These are phyloP conservation scores for Ceratobasidium sp. DNA, from an alignment of 1,284 basidiomycete genomes.

Conservation along the genomic window DNA sequence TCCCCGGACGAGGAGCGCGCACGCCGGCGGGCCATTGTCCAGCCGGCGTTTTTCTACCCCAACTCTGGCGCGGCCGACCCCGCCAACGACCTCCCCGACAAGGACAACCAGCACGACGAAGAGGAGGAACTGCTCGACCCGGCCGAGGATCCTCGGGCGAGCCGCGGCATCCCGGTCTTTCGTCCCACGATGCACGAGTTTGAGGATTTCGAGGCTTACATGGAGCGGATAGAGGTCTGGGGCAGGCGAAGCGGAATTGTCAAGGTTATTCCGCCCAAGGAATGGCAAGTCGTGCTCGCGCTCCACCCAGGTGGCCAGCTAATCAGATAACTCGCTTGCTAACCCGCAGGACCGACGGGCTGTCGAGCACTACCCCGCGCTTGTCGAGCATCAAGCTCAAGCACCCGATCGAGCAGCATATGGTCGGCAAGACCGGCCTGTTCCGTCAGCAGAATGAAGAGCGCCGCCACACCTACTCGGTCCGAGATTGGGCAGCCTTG, in stretches of 20 bases:
- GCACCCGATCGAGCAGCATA: slow-evolving; percentile 89
- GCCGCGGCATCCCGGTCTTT: slow-evolving; percentile 92
- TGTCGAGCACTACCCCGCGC: slow-evolving; percentile 72
- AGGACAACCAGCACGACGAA: slow-evolving; percentile 54
- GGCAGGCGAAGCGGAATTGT: slow-evolving; percentile 88
- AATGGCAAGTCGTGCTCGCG: slow-evolving; percentile 70
- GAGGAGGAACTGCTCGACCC: slow-evolving; percentile 69
- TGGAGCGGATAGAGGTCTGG: slow-evolving; percentile 86
- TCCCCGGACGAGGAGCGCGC: slow-evolving; percentile 23
- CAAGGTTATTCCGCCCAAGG: slow-evolving; percentile 90
- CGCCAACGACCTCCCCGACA: slow-evolving; percentile 54
- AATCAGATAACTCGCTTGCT: background rate
- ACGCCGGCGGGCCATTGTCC: slow-evolving; percentile 50
- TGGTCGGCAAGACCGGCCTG: slow-evolving; percentile 83
- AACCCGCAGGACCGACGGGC: slow-evolving; percentile 67
- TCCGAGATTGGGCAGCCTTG: slow-evolving; percentile 88
- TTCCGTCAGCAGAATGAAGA: slow-evolving; percentile 93
- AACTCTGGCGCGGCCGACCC: slow-evolving; percentile 50
- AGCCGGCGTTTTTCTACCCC: slow-evolving; percentile 81
- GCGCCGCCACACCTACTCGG: slow-evolving; percentile 80
- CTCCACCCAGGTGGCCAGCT: slow-evolving; percentile 7
- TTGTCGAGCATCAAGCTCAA: slow-evolving; percentile 76
- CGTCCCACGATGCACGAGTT: slow-evolving; percentile 90
- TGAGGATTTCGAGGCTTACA: slow-evolving; percentile 85
- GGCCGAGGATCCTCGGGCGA: slow-evolving; percentile 81